These are phyloP conservation scores for Ophiosphaerella herpotricha DNA, from an alignment of 2,329 filamentous ascomycete species.

Conservation along the genomic window DNA sequence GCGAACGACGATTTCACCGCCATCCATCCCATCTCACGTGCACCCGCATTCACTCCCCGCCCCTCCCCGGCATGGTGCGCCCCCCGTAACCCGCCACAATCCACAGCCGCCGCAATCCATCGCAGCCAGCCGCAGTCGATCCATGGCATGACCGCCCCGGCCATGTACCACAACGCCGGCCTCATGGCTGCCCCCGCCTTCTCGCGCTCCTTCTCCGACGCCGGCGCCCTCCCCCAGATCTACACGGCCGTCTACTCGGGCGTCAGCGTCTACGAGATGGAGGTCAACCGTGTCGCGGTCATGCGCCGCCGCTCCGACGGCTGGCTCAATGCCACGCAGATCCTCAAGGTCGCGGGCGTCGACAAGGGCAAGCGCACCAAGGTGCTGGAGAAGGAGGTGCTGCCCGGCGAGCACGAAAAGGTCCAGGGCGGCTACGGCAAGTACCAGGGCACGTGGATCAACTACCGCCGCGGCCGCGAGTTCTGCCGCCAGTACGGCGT, in stretches of 20 bases:
- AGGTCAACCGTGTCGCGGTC: conserved; percentile 87
- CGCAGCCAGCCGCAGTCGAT: not conserved
- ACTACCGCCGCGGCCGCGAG: conserved; percentile 86
- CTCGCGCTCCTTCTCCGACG: conserved; percentile 44
- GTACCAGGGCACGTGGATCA: conserved; percentile 99
- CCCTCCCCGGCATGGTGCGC: too few species aligned
- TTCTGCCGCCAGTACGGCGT: conserved; percentile 82
- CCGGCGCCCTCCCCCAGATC: conserved; percentile 50
- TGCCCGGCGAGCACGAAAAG: conserved; percentile 95
- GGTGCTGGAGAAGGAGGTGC: conserved; percentile 96
- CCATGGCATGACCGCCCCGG: not conserved
- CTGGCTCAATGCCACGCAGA: conserved; percentile 98
- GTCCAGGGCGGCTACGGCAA: conserved; percentile 98
- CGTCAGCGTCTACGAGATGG: conserved; percentile 98
- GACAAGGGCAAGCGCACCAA: conserved; percentile 98
- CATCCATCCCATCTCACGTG: conserved; percentile 1
- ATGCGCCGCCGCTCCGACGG: conserved; percentile 95
- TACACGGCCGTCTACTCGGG: conserved; percentile 85
- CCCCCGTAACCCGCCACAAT: not conserved
- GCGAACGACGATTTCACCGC: conserved; percentile 23
- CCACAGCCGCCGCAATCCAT: too few species aligned
- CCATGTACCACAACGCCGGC: conserved; percentile 40
- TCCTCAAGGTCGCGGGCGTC: conserved; percentile 94
- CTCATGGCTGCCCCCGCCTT: conserved; percentile 43
- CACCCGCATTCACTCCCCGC: too few species aligned